Base-by-base conservation (phyloP, 2,329 filamentous ascomycete species). In the Alternaria sp. region DNA sequence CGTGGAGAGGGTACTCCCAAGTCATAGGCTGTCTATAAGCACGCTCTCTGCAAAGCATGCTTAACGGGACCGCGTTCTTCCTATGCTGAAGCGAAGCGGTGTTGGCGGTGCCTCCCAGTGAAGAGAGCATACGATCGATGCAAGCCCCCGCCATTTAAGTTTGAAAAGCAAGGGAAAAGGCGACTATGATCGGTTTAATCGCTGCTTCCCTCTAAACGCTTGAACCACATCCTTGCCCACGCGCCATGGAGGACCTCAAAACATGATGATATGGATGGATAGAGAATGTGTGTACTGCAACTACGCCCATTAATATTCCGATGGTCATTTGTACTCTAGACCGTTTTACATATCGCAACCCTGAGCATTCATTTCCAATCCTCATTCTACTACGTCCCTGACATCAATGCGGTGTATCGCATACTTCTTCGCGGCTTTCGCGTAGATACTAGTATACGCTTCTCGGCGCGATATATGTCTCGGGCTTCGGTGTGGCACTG, bases 11-110 rank as follows among this genome's bases (percentile, higher is more conserved):
- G 61, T 37, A 56, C 51, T 30, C 56, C 47, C n/a, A 61, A 65
- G 46, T 58, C 64, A 15, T 68, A 70, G 65, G 63, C 63, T 41
- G 61, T 25, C 33, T 46, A 54, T 47, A 53, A 15, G 18, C 20
- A 15, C 28, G 28, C 49, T 51, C 56, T 55, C 23, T 55, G 53
- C 15, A 28, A 25, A 4, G 7, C 11, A 33, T 44, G 53, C 6
- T 20, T 44, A 26, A 55, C 12, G 8, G 23, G 12, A n/a, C 33
- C 30, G 11, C 21, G 37, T 33, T 18, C 53, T 26, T 55, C 37
- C 41, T 55, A 44, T 18, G 11, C 9, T 9, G 37, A 53, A 21
- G 20, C 49, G 28, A 53, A 53, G 49, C 28, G 30, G 6, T 53
- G 49, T 25, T 41, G 14, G 28, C 28, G 49, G 14, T 53, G 49